Base-by-base conservation (phyloP, 495 filamentous ascomycete genomes). In the Patellaria atrata region DNA sequence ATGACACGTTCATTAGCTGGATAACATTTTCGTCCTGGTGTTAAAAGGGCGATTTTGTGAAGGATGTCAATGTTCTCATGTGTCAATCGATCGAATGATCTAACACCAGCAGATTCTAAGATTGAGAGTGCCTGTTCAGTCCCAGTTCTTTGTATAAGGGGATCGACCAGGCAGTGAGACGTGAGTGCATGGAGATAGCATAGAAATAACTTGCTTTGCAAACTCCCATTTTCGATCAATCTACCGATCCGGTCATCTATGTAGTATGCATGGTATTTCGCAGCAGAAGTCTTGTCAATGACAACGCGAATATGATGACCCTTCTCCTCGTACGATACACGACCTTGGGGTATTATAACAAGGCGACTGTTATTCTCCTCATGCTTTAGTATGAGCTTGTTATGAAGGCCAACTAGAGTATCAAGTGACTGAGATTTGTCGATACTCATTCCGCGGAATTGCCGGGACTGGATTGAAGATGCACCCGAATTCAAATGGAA, bases 11-110 rank as follows among this genome's bases (percentile, higher is more conserved):
- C 4, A 23, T 41, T 14, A n/a, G 22, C 4, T 0, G 77, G 77
- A 50, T 81, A 80, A 40, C 64, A 81, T 0, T 48, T 38, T 20
- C 72, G 48, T 4, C 13, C 5, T 2, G 77, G 75, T 0, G 68
- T 67, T 0, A 79, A 17, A 5, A 30, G 12, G 2, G 32, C 31
- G 1, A 42, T 28, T 4, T 5, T 2, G 9, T 28, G 19, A 2
- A 42, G 33, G 15, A 36, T 11, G 11, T 35, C 18, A 4, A 38
- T 15, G 13, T 42, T 31, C 3, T 18, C 19, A 19, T 22, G 1
- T 18, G 33, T 25, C 7, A 41, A 19, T 10, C 33, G n/a, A n/a
- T 37, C 38, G 21, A 41, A 46, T 3, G 43, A 46, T n/a, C 21
- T 16, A 5, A 38, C 22, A 15, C 38, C 32, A 1, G 25, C 43